Evolutionary conservation across 2,329 filamentous ascomycete species (phyloP), one percentile per base, ranked within the genome.

Genomic region (Ilyonectria sp.): DNA sequence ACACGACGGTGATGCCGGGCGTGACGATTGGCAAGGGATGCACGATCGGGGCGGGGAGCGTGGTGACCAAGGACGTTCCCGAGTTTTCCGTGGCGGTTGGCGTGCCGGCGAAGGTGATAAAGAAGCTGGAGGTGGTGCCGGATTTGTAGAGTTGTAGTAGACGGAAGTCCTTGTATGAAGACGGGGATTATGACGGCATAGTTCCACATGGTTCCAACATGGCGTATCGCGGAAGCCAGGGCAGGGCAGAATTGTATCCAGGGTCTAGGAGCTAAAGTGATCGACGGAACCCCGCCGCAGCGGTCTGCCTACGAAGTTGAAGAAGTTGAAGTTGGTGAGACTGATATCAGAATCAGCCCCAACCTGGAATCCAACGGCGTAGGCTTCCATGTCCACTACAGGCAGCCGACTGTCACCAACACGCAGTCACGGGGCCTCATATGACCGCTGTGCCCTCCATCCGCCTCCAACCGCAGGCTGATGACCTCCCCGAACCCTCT

Each of bases 1-100:
- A 84, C 69, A 80, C 79, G 4, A 83, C 79, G 26, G 84, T 88
- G 69, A 79, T 87, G 77, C 83, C 85, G 2, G 85, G 85, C 13
- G 85, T 88, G 2, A 86, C 77, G 1, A 86, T 88, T 64, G 86
- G 86, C 3, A 82, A 83, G 65, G 86, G 86, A 1, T 84, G 82
- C 72, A 86, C 85, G 0, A 78, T 88, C 57, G 86, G 83, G 7
- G 84, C 85, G 0, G 81, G 85, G 8, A 83, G 82, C 49, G 78
- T 87, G 5, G 85, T 87, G 21, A 87, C 85, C 2, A 84, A 77
- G 73, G 80, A 82, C 54, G 80, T 87, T 19, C 84, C 85, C 1
- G 79, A 82, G 37, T 87, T 82, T 72, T 82, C 79, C 2, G 82
- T 87, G 2, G 86, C 83, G 0, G 76, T 85, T 26, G 85, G 86